Percentiles rank a stretch among this genome's conserved stretches.
Conservation (phyloP, 345 rosid genomes). For the Geranium brycei region DNA sequence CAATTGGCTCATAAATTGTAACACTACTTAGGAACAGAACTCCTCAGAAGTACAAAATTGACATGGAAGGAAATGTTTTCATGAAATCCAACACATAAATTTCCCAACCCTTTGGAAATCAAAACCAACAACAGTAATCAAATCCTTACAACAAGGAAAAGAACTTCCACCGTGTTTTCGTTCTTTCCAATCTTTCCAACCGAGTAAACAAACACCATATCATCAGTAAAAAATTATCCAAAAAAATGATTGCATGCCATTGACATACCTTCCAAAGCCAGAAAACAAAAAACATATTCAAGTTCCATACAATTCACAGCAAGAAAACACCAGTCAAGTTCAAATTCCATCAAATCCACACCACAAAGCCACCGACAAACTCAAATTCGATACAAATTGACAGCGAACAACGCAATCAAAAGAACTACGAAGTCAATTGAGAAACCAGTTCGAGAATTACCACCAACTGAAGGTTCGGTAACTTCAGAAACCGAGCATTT, state of each 20-base stretch:
- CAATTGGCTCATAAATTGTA: background rate
- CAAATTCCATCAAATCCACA: no score
- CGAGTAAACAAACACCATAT: no score
- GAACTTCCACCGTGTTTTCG: no score
- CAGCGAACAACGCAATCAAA: background rate
- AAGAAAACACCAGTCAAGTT: background rate
- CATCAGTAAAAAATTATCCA: no score
- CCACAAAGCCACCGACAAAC: background rate
- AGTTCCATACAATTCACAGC: background rate
- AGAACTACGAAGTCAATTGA: no score
- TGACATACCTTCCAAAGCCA: background rate
- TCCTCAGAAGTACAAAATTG: background rate
- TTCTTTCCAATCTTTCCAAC: no score
- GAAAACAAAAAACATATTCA: background rate
- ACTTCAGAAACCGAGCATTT: slow-evolving; percentile 57
- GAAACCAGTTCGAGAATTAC: slow-evolving; percentile 14
- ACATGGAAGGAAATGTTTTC: background rate
- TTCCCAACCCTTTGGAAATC: no score
- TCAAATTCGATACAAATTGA: background rate
- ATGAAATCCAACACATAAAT: no score
- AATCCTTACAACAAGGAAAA: no score
- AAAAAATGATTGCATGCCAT: no score
- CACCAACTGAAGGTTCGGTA: slow-evolving; percentile 51
- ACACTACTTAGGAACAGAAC: background rate
- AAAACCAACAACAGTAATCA: no score